Base-by-base conservation (phyloP, 139 green algal genomes). In the Chloropicon primus region DNA sequence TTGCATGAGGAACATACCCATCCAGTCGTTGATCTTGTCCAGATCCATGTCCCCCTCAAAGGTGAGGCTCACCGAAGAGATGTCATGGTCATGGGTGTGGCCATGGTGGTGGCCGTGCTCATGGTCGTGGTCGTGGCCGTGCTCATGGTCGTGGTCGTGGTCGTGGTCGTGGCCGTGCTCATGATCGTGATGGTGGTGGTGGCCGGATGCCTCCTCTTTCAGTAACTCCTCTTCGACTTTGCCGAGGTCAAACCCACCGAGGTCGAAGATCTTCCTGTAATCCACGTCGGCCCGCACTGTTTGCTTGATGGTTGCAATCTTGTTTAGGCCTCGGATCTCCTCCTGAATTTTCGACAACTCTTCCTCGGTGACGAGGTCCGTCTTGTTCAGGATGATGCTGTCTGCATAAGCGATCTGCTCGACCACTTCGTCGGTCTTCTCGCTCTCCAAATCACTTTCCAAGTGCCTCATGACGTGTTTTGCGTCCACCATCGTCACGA, bases 371-470 rank as follows among this genome's bases (percentile, higher is more conserved):
- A 80, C 82, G 82, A 95, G 84, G 82, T 96, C 92, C 1, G 85
- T 90, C 84, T 98, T 98, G 90, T 98, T 98, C 21, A 98, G 84
- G 2, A 98, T 71, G 78, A 98, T 91, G 25, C 92, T 85, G 78
- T 98, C 94, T 1, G 94, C 94, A 80, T 94, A 97, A 0, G 94
- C 94, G 28, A 98, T 88, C 85, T 98, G 94, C 85, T 96, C 86
- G 54, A 97, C 80, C 3, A 93, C 90, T 83, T 98, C 94, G 80
- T 94, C 97, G 21, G 94, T 90, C 27, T 87, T 75, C 74, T 90
- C 82, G 71, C 85, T 77, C 21, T 53, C 74, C 84, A 81, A 23
- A 88, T 82, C 41, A 91, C 10, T 25, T 54, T 87, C 84, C 22
- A 95, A 78, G 83, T 94, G 90, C 10, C 81, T 82, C 1, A 73